phyloP scores from a whole-genome alignment of 257 asterid species.

The Eucommia ulmoides region DNA sequence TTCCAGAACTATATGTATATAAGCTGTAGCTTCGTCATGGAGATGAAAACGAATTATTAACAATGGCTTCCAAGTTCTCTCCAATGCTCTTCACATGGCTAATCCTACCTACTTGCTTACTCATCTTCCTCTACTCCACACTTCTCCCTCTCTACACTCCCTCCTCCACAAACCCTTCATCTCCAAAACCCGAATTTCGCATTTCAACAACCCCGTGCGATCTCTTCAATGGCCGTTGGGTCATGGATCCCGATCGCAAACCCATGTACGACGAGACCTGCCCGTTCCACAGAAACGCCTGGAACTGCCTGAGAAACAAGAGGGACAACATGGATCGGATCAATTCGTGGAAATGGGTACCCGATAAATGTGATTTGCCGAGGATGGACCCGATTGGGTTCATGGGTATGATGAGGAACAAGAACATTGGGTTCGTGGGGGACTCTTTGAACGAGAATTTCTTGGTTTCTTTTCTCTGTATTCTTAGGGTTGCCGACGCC shows the following conservation, averaged over 20 bases:
- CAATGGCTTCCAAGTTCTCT: background rate
- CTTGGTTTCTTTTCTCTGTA: slow-evolving; percentile 65
- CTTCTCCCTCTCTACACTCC: background rate
- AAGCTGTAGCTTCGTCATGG: no score
- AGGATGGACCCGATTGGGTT: slow-evolving; percentile 66
- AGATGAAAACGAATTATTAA: no score
- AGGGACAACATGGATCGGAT: slow-evolving; percentile 72
- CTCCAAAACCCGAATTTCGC: background rate
- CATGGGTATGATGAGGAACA: slow-evolving; percentile 53
- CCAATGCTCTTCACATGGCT: background rate
- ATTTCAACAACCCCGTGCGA: slow-evolving; percentile 23
- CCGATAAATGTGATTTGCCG: slow-evolving; percentile 48
- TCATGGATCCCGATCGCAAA: slow-evolving; percentile 45
- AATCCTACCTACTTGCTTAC: background rate
- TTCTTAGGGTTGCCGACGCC: slow-evolving; percentile 50
- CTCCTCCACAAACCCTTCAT: background rate
- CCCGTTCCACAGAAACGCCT: slow-evolving; percentile 79
- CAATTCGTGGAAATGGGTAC: slow-evolving; percentile 94
- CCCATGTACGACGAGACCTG: slow-evolving; percentile 78
- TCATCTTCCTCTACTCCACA: background rate
- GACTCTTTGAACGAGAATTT: slow-evolving; percentile 91
- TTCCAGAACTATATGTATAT: no score
- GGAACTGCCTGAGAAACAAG: slow-evolving; percentile 80
- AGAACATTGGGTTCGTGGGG: slow-evolving; percentile 88
- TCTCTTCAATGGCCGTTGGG: slow-evolving; percentile 74